These are phyloP conservation scores for Avena sativa DNA, from an alignment of 176 grass and related monocot genomes.

Conservation along the genomic window DNA sequence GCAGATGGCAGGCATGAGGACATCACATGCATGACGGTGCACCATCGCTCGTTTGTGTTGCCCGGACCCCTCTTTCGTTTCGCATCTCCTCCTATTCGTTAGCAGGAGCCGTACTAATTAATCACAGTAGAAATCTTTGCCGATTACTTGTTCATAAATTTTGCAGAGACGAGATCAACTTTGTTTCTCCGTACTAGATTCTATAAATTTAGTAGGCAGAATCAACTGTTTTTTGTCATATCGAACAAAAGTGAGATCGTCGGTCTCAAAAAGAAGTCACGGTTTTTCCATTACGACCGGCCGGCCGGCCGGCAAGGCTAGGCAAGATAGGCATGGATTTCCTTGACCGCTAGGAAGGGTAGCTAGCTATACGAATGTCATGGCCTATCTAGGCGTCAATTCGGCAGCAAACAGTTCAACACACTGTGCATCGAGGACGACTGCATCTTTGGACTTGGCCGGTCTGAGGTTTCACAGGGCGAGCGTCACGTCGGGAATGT, in stretches of 20 bases:
- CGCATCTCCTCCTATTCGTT: not conserved
- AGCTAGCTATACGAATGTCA: not conserved
- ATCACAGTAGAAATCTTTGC: not conserved
- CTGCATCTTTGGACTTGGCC: not conserved
- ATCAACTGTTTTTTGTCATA: too few relatives aligned
- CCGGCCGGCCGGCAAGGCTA: not conserved
- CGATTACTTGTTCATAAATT: too few relatives aligned
- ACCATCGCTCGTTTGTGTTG: not conserved
- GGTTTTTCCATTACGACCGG: not conserved
- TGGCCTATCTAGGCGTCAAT: not conserved
- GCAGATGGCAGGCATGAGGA: conserved; percentile 30
- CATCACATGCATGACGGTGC: conserved; percentile 30
- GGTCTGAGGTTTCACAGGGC: not conserved
- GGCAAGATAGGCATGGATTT: not conserved
- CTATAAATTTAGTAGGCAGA: too few relatives aligned
- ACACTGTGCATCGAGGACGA: not conserved
- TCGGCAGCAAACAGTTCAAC: not conserved
- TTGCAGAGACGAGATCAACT: not conserved
- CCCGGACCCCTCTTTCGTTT: not conserved
- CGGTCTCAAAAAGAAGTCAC: too few relatives aligned
- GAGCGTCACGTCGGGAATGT: conserved; percentile 6
- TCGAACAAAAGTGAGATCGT: too few relatives aligned
- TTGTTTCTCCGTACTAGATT: not conserved
- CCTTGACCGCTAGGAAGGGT: not conserved
- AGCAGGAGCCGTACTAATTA: not conserved